Conservation (phyloP, 176 grass and related monocot species). For the Echinochloa phyllopogon region DNA sequence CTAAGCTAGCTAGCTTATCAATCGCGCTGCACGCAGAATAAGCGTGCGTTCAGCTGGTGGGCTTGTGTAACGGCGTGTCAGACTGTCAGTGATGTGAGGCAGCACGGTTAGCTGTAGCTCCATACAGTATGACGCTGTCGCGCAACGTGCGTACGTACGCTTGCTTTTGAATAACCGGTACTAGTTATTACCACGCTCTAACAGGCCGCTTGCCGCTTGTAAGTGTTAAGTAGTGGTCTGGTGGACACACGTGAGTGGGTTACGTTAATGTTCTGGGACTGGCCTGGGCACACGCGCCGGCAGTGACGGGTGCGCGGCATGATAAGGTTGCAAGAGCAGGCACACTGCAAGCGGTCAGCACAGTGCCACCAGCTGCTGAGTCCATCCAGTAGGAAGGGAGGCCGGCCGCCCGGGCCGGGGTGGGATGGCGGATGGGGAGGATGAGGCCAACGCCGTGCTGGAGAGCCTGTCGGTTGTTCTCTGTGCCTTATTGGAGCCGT, state of each 20-base stretch:
- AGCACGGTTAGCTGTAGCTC: constrained; percentile 26
- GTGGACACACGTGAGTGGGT: constrained; percentile 29
- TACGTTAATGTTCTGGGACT: not conserved
- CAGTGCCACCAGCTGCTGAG: constrained; percentile 35
- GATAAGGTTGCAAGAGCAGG: constrained; percentile 45
- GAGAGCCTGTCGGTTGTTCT: constrained; percentile 85
- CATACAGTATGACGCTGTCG: not conserved
- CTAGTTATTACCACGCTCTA: not conserved
- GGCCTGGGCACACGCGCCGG: not conserved
- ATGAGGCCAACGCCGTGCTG: constrained; percentile 79
- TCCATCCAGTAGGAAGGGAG: constrained; percentile 33
- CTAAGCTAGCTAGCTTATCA: not conserved
- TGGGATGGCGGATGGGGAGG: not conserved
- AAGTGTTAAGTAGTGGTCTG: not conserved
- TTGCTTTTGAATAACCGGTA: not conserved
- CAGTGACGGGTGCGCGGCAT: constrained; percentile 30
- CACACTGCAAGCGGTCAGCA: constrained; percentile 44
- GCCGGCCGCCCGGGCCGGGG: not conserved
- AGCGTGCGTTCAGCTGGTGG: not conserved
- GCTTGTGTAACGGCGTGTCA: too few relatives aligned
- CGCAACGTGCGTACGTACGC: not conserved
- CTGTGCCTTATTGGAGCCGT: constrained; percentile 79
- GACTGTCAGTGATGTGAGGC: not conserved
- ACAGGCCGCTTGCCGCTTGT: not conserved
- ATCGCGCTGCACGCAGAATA: not conserved